Base-by-base conservation (phyloP, 345 rosid species). In the Boechera divaricarpa region DNA sequence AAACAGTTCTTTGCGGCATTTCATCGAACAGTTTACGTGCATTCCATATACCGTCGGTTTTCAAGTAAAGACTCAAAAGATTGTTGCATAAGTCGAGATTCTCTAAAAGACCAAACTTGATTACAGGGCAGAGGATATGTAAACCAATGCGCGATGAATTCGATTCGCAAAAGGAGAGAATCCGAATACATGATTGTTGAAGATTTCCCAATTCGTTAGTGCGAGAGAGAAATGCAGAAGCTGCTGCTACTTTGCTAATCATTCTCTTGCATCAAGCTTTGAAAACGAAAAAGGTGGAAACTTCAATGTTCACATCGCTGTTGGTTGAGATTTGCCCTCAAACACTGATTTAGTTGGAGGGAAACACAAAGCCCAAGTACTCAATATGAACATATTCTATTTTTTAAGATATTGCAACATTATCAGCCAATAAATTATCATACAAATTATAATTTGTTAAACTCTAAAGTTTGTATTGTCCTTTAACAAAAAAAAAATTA, bases 21-120 rank as follows among this genome's bases (percentile, higher is more conserved):
- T 89, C 89, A 10, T 92, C 93, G 82, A 92, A 90, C 67, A 90
- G 59, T 35, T 84, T 81, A 78, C 84, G 88, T 38, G 88, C 93
- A 26, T 65, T 57, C 24, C 57, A 77, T 3, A 72, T 7, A 10
- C 83, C 79, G 3, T 63, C 71, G 52, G 88, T 79, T 84, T 86
- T 88, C 0, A 67, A 32, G 7, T 90, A 88, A 0, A 92, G 82
- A 41, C 86, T 71, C 15, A 87, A 51, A 21, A 91, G 84, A 79
- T 80, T 89, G 85, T 88, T 91, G 86, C 82, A 85, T 67, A 91
- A 59, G 61, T 83, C 85, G 52, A 86, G 48, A 71, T 82, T 74
- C 2, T 81, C 80, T 3, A 82, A 66, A 44, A 89, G 76, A 77
- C 83, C 81, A 55, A 84, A 45, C 80, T 91, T 91, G 69, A 86